Conservation (phyloP, 1,284 basidiomycete species). For the Ganoderma lingzhi region DNA sequence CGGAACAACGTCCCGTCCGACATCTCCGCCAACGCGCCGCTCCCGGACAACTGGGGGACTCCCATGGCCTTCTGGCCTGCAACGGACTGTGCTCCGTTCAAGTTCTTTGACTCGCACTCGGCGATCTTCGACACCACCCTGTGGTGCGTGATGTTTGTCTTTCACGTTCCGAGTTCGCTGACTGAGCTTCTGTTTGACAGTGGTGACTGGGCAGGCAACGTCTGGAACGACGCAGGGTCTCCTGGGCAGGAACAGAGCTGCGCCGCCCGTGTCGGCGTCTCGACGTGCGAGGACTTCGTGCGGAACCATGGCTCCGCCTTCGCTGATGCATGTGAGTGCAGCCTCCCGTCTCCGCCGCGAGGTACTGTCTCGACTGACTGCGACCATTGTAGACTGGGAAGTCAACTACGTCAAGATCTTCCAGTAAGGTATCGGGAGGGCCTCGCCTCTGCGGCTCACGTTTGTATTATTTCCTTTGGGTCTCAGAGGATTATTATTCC, state of each 20-base stretch:
- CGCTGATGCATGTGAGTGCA: slow-evolving; percentile 76
- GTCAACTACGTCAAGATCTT: slow-evolving; percentile 76
- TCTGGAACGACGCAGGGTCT: slow-evolving; percentile 73
- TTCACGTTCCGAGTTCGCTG: background rate
- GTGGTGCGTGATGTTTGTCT: slow-evolving; percentile 55
- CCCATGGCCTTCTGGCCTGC: slow-evolving; percentile 82
- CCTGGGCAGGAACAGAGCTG: slow-evolving; percentile 86
- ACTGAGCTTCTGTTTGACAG: slow-evolving; percentile 46
- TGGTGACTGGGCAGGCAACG: slow-evolving; percentile 88
- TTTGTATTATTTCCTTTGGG: slow-evolving; percentile 6
- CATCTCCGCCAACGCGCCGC: slow-evolving; percentile 70
- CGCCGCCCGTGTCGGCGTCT: slow-evolving; percentile 79
- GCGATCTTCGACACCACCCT: slow-evolving; percentile 87
- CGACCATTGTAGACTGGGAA: slow-evolving; percentile 70
- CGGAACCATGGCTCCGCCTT: slow-evolving; percentile 75
- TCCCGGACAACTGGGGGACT: slow-evolving; percentile 76
- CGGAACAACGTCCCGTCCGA: slow-evolving; percentile 77
- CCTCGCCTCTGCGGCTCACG: background rate
- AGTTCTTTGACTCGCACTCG: slow-evolving; percentile 79
- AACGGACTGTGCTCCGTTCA: slow-evolving; percentile 71
- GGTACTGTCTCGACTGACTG: slow-evolving; percentile 2
- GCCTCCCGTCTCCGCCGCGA: slow-evolving; percentile 9
- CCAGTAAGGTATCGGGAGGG: slow-evolving; percentile 40
- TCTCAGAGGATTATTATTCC: background rate
- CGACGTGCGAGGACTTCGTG: slow-evolving; percentile 82